A percentile compares a stretch with the other conserved stretches of the same genome.
Evolutionary conservation across 768 basidiomycete genomes (phyloP).

Genomic region (Saitozyma sp.): DNA sequence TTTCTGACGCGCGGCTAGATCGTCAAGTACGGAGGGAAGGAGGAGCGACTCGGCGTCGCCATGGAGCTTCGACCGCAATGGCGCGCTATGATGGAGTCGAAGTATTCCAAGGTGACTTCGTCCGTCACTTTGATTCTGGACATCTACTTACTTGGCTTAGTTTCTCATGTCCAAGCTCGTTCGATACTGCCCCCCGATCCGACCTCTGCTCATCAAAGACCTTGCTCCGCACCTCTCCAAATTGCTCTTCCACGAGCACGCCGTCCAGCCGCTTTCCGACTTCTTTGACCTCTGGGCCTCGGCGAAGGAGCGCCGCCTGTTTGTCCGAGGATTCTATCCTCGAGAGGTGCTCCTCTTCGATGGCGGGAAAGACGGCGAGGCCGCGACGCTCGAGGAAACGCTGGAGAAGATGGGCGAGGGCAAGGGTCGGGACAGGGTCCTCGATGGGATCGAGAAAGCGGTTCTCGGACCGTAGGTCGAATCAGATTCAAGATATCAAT

Average conservation of each 20-base stretch:
- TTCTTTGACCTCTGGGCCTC: constrained; percentile 85
- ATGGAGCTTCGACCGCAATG: constrained; percentile 78
- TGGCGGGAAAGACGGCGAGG: constrained; percentile 29
- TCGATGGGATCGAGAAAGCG: constrained; percentile 71
- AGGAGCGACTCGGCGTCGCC: constrained; percentile 76
- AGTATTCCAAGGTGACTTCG: constrained; percentile 73
- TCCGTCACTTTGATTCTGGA: background rate
- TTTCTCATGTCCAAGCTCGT: constrained; percentile 52
- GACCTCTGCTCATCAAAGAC: constrained; percentile 72
- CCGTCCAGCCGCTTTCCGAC: constrained; percentile 78
- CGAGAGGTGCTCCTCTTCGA: constrained; percentile 77
- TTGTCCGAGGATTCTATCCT: constrained; percentile 86
- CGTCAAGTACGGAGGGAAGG: constrained; percentile 75
- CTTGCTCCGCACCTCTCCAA: constrained; percentile 74
- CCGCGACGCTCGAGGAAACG: constrained; percentile 61
- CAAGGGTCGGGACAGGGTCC: constrained; percentile 63
- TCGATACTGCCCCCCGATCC: constrained; percentile 63
- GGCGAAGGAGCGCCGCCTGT: constrained; percentile 74
- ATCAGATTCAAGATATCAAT: background rate
- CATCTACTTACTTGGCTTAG: constrained; percentile 10
- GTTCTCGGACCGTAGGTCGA: constrained; percentile 68
- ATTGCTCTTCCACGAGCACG: constrained; percentile 79
- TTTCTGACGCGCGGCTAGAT: constrained; percentile 50
- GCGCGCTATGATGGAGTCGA: constrained; percentile 74
- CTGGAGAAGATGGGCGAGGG: constrained; percentile 65